Conservation (phyloP, 2,329 filamentous ascomycete genomes). For the Ophiocordyceps camponoti-leonardi region DNA sequence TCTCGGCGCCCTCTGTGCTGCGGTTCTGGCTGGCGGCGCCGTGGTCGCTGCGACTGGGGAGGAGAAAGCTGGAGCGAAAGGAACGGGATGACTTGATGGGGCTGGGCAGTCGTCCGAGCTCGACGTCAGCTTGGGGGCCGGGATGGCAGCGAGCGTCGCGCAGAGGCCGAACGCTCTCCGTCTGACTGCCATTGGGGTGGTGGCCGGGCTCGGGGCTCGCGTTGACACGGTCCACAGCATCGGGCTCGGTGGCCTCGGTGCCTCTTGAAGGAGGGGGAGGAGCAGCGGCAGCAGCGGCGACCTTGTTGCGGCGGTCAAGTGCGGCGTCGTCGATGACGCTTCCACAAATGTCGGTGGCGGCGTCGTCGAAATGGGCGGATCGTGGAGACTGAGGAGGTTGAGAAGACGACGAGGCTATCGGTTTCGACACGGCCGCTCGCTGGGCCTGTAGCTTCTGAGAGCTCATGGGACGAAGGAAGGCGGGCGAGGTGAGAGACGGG, state of each 20-base stretch:
- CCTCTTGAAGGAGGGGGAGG: slow-evolving; percentile 51
- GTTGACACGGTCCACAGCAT: slow-evolving; percentile 52
- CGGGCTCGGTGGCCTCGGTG: slow-evolving; percentile 64
- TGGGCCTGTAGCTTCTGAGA: slow-evolving; percentile 89
- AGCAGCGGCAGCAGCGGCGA: slow-evolving; percentile 25
- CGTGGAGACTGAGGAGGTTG: slow-evolving; percentile 2
- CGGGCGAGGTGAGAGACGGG: slow-evolving; percentile 71
- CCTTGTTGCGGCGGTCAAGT: slow-evolving; percentile 21
- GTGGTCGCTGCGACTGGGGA: slow-evolving; percentile 38
- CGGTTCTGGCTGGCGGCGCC: slow-evolving; percentile 31
- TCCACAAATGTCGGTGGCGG: slow-evolving; percentile 26
- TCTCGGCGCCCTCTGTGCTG: slow-evolving; percentile 54
- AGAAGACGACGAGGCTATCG: slow-evolving; percentile 15
- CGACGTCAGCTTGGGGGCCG: slow-evolving; percentile 27
- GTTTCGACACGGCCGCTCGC: slow-evolving; percentile 39
- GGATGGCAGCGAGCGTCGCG: slow-evolving; percentile 24
- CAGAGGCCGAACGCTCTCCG: slow-evolving; percentile 66
- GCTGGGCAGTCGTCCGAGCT: slow-evolving; percentile 32
- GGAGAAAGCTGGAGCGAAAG: slow-evolving; percentile 58
- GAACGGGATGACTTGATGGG: slow-evolving; percentile 58
- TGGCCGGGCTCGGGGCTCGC: slow-evolving; percentile 52
- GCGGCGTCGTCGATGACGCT: slow-evolving; percentile 22
- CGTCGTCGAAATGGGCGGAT: slow-evolving; percentile 17
- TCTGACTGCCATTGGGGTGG: slow-evolving; percentile 41
- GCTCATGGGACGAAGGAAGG: slow-evolving; percentile 94